Evolutionary conservation across 768 basidiomycete species (phyloP).

Genomic region (Gymnopilus junonius): DNA sequence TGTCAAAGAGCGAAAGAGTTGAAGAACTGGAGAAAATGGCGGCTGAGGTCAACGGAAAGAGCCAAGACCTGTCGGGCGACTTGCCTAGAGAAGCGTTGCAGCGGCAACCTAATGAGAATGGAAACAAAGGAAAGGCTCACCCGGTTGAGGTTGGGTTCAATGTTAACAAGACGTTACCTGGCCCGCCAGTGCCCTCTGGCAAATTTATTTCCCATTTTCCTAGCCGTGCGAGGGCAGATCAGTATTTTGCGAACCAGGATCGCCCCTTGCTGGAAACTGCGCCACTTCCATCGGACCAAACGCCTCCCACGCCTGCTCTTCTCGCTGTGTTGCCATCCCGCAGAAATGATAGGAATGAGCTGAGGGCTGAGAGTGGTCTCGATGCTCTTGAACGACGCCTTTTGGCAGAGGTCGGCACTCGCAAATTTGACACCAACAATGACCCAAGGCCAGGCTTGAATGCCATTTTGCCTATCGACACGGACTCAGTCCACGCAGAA

Average conservation of each 20-base stretch:
- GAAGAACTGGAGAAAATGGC: constrained; percentile 76
- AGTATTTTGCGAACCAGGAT: constrained; percentile 15
- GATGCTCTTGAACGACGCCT: constrained; percentile 75
- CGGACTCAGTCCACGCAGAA: constrained; percentile 9
- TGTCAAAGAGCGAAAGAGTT: constrained; percentile 62
- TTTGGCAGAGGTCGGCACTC: constrained; percentile 74
- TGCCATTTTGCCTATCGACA: constrained; percentile 33
- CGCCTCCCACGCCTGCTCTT: constrained; percentile 58
- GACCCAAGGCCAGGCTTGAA: constrained; percentile 37
- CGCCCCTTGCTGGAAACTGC: constrained; percentile 17
- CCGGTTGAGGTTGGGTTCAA: constrained; percentile 9
- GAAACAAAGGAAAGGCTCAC: constrained; percentile 17
- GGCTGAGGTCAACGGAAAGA: constrained; percentile 50
- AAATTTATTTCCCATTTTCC: constrained; percentile 39
- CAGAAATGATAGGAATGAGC: constrained; percentile 18
- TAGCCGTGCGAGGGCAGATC: constrained; percentile 24
- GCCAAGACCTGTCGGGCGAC: constrained; percentile 41
- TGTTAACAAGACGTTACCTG: constrained; percentile 64
- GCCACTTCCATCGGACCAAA: constrained; percentile 34
- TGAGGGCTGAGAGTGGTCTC: constrained; percentile 55
- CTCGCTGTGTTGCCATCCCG: constrained; percentile 38
- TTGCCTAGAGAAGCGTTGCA: constrained; percentile 30
- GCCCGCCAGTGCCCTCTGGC: constrained; percentile 56
- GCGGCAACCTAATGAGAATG: constrained; percentile 14
- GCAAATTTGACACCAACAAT: constrained; percentile 41